Conservation (phyloP, 345 rosid genomes). For the Brassica rapa region DNA sequence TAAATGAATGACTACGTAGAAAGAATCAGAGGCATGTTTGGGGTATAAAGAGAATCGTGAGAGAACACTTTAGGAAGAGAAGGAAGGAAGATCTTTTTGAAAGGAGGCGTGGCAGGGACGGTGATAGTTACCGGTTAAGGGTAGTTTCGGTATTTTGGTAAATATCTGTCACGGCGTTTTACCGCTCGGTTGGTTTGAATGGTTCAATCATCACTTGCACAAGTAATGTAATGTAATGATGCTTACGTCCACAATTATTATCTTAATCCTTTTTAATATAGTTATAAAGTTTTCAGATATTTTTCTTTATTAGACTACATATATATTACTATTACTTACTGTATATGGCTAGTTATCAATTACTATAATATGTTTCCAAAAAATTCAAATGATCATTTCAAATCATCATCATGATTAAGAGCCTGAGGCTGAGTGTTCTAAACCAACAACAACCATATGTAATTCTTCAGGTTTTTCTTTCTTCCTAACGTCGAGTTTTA, state of each 20-base stretch:
- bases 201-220: conserved; percentile 18
- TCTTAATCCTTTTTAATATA: not conserved
- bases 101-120: conserved; percentile 29
- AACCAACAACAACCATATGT: not conserved
- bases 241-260: not conserved
- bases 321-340: not conserved
- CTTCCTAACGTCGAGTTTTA: not conserved
- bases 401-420: not conserved
- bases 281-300: not conserved
- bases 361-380: not conserved
- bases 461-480: not conserved
- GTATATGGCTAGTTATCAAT: not conserved
- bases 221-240: not conserved
- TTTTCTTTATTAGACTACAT: not conserved
- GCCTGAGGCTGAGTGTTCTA: not conserved
- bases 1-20: not conserved
- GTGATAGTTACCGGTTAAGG: conserved; percentile 12
- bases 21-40: conserved; percentile 20
- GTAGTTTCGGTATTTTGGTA: not conserved
- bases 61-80: conserved; percentile 1
- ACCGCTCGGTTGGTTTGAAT: conserved; percentile 23
- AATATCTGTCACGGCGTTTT: conserved; percentile 2
- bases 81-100: not conserved
- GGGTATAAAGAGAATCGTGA: conserved; percentile 5
- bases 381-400: not conserved